Conservation (phyloP, 2,329 filamentous ascomycete species). For the Fusarium keratoplasticum region DNA sequence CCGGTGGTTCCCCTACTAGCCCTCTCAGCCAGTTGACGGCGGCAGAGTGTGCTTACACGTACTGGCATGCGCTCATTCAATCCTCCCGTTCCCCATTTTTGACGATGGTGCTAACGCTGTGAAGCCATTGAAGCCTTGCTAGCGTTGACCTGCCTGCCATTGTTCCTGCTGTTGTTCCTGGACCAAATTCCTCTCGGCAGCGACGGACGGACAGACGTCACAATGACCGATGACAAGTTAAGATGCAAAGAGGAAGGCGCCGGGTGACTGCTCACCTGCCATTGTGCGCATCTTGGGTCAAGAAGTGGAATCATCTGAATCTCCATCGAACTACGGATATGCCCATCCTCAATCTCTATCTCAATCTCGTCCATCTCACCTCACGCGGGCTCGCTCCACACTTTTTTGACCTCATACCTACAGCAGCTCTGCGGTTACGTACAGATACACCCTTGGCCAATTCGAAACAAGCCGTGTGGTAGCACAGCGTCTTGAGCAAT, state of each 20-base stretch:
- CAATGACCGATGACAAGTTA: not conserved
- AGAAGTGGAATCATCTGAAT: not conserved
- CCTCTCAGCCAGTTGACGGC: conserved; percentile 21
- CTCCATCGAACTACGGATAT: conserved; percentile 10
- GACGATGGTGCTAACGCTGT: conserved; percentile 1
- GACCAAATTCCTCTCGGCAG: conserved; percentile 12
- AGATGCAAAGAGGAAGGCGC: conserved; percentile 14
- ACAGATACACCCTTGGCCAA: conserved; percentile 15
- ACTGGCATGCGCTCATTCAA: not conserved
- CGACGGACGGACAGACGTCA: conserved; percentile 1
- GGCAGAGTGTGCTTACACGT: conserved; percentile 17
- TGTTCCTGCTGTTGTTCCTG: conserved; percentile 14
- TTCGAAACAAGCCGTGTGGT: conserved; percentile 23
- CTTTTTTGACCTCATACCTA: not conserved
- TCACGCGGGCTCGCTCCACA: conserved; percentile 26
- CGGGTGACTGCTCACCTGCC: conserved; percentile 22
- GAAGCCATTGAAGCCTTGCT: not conserved
- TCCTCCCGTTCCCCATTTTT: conserved; percentile 9
- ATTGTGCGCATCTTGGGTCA: conserved; percentile 26
- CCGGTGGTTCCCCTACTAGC: conserved; percentile 4
- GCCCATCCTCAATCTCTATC: not conserved
- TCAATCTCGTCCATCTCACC: conserved; percentile 15
- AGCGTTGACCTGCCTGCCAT: conserved; percentile 10
- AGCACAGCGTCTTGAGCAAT: conserved; percentile 16
- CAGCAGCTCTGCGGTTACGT: conserved; percentile 4